Evolutionary conservation across 2,329 filamentous ascomycete genomes (phyloP).

Genomic region (Gaeumannomyces sp.): DNA sequence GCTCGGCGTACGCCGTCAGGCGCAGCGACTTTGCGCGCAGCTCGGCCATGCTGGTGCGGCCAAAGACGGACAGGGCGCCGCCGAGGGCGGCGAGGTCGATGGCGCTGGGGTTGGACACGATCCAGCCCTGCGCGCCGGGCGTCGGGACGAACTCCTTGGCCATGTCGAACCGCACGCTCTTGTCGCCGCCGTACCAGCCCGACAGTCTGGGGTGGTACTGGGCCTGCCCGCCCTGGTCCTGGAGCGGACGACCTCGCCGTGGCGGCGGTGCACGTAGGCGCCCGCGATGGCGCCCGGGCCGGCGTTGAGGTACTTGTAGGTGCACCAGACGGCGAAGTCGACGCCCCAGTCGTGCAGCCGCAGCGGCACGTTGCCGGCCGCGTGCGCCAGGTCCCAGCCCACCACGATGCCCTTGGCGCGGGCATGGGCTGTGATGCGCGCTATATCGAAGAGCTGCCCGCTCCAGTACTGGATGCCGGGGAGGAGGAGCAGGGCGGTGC

Average conservation of each 20-base stretch:
- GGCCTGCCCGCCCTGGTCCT: slow-evolving; percentile 10
- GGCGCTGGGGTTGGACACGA: slow-evolving; percentile 77
- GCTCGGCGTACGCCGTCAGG: slow-evolving; percentile 71
- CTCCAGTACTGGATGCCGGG: slow-evolving; percentile 91
- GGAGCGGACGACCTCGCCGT: slow-evolving; percentile 52
- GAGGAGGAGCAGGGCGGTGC: slow-evolving; percentile 70
- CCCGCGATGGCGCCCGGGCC: slow-evolving; percentile 78
- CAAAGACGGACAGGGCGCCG: slow-evolving; percentile 68
- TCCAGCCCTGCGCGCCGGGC: slow-evolving; percentile 71
- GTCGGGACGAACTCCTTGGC: slow-evolving; percentile 73
- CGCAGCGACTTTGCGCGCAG: slow-evolving; percentile 65
- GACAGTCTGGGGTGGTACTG: slow-evolving; percentile 60
- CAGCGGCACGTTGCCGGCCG: slow-evolving; percentile 75
- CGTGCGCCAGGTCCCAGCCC: slow-evolving; percentile 55
- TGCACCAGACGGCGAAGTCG: slow-evolving; percentile 90
- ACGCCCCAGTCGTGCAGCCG: slow-evolving; percentile 82
- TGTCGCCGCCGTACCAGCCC: slow-evolving; percentile 86
- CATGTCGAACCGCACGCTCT: slow-evolving; percentile 74
- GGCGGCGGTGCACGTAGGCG: slow-evolving; percentile 71
- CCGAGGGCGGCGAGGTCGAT: slow-evolving; percentile 71
- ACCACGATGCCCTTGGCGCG: slow-evolving; percentile 47
- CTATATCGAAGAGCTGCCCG: slow-evolving; percentile 81
- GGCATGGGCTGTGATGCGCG: slow-evolving; percentile 71
- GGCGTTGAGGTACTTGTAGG: slow-evolving; percentile 89
- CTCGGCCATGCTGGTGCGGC: slow-evolving; percentile 60